Base-by-base conservation (phyloP, 2,329 filamentous ascomycete genomes). In the Aphanocladium album region DNA sequence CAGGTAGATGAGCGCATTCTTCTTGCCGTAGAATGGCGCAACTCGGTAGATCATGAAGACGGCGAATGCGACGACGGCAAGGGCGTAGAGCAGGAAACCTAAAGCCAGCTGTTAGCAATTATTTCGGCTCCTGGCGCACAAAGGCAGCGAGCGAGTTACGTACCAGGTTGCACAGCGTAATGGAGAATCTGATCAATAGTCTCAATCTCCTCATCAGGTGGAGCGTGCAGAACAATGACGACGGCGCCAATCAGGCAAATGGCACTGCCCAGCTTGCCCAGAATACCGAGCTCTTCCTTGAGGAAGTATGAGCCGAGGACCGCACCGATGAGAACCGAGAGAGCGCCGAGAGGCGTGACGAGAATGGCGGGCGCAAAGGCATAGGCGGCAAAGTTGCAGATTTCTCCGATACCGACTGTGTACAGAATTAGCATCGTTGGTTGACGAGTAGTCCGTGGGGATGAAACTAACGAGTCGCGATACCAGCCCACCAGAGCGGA, bases 281-380 rank as follows among this genome's bases (percentile, higher is more conserved):
- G 76, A 23, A 87, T 88, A n/a, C 95, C 95, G 61, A 99, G 79
- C 73, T 91, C 86, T 75, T 99, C 95, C 60, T 91, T 84, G 64
- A 99, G 79, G 73, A 98, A 96, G 75, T 99, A 98, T 64, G 95
- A 93, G 55, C 95, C 93, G 61, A 99, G 78, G 33, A 99, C 92
- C 21, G 95, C 93, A 65, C 92, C 95, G 70, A 99, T 97, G 66
- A 99, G 80, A 61, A 99, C 96, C 71, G 91, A 95, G 64, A 99
- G 82, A 60, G 95, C 95, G 63, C 95, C 95, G 25, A 99, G 80
- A 27, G 95, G 95, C 5, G 95, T 99, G 45, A 99, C 95, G 57
- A 99, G 83, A 75, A 99, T 99, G n/a, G 95, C 96, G 45, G 95
- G 95, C 66, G 95, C 95, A 76, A 98, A 99, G 8, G 95, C 95